These are phyloP conservation scores for Pholiota molesta DNA, from an alignment of 768 basidiomycete species.

Conservation along the genomic window DNA sequence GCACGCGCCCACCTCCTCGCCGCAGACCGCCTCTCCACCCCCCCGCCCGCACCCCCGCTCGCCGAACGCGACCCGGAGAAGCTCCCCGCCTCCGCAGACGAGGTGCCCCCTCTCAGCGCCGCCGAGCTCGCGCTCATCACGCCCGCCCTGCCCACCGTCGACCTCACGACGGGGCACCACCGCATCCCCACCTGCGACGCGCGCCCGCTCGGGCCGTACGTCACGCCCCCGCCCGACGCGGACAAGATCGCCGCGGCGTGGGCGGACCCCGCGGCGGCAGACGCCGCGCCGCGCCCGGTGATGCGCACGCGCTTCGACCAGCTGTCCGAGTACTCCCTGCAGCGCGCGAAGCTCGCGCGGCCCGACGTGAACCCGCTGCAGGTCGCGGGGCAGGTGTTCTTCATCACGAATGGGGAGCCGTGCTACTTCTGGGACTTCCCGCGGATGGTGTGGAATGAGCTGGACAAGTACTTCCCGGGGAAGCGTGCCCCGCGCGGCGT, in stretches of 20 bases:
- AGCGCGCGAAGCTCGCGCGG: constrained; percentile 46
- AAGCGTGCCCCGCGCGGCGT: constrained; percentile 40
- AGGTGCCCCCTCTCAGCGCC: constrained; percentile 42
- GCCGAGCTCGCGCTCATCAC: constrained; percentile 46
- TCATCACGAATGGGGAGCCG: constrained; percentile 97
- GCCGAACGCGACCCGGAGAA: constrained; percentile 33
- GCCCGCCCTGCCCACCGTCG: constrained; percentile 61
- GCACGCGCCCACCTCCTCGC: constrained; percentile 94
- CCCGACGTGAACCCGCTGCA: constrained; percentile 60
- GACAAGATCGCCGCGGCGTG: constrained; percentile 61
- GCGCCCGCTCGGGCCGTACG: constrained; percentile 82
- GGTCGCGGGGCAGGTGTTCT: constrained; percentile 93
- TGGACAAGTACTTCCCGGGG: constrained; percentile 63
- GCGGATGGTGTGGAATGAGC: constrained; percentile 74
- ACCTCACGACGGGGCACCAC: constrained; percentile 62
- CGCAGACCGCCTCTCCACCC: constrained; percentile 76
- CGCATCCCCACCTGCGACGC: constrained; percentile 80
- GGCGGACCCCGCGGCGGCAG: constrained; percentile 43
- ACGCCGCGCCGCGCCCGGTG: constrained; percentile 51
- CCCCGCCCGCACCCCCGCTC: constrained; percentile 46
- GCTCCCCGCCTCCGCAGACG: constrained; percentile 36
- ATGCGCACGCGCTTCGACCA: constrained; percentile 84
- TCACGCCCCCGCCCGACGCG: constrained; percentile 61
- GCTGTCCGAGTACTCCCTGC: constrained; percentile 61
- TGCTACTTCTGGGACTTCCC: constrained; percentile 96